Evolutionary conservation across 2,329 filamentous ascomycete species (phyloP).

Genomic region (Fusarium duplospermum): DNA sequence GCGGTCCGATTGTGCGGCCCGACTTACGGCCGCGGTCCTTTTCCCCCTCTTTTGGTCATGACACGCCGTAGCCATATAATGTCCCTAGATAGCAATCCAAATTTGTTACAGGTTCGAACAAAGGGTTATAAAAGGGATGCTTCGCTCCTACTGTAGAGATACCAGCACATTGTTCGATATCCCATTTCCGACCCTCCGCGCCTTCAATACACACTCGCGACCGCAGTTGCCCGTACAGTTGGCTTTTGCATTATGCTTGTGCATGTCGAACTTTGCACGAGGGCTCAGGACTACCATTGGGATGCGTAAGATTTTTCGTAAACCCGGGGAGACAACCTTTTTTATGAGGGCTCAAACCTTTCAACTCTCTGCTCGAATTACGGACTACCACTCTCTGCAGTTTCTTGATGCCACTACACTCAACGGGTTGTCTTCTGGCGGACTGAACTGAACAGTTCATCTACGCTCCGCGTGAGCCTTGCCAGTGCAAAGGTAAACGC

Average conservation of each 20-base stretch:
- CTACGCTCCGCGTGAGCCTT: constrained; percentile 13
- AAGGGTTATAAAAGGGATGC: too few species aligned
- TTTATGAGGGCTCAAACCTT: constrained; percentile 15
- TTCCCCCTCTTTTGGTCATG: neutral
- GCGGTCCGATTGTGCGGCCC: neutral
- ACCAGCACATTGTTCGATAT: too few species aligned
- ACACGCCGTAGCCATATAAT: too few species aligned
- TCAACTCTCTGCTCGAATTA: constrained; percentile 15
- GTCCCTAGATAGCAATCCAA: too few species aligned
- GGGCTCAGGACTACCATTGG: constrained; percentile 15
- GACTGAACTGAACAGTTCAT: constrained; percentile 14
- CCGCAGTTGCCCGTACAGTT: constrained; percentile 14
- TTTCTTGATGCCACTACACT: constrained; percentile 16
- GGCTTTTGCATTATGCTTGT: constrained; percentile 13
- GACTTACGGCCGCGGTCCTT: neutral
- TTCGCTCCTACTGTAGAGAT: too few species aligned
- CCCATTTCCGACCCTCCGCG: too few species aligned
- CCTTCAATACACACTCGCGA: too few species aligned
- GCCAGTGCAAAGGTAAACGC: constrained; percentile 12
- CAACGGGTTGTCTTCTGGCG: constrained; percentile 13
- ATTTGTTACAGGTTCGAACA: too few species aligned
- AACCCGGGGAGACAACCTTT: constrained; percentile 13
- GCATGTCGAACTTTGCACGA: constrained; percentile 16
- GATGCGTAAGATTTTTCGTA: constrained; percentile 10
- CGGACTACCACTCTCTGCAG: constrained; percentile 13